phyloP scores from a whole-genome alignment of 306 rosid genomes.

The Echinosophora koreensis region DNA sequence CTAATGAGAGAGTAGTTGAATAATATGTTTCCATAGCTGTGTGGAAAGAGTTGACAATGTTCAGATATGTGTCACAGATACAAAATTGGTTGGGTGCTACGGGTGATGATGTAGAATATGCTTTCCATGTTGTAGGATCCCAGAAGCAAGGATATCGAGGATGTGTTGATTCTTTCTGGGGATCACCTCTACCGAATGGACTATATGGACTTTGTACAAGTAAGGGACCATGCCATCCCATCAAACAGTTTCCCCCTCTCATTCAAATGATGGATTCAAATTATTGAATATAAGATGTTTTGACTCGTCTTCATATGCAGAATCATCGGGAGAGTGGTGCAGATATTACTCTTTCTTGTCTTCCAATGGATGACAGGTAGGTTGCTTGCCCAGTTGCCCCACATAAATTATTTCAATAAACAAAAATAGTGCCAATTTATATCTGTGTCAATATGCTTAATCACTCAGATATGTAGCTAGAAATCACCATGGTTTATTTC shows the following conservation, averaged over 20 bases:
- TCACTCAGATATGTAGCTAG: neutral
- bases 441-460: neutral
- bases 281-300: slow-evolving; percentile 28
- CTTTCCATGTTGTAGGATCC: slow-evolving; percentile 65
- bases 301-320: slow-evolving; percentile 58
- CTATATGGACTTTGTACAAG: slow-evolving; percentile 92
- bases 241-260: slow-evolving; percentile 28
- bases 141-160: slow-evolving; percentile 85
- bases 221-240: slow-evolving; percentile 47
- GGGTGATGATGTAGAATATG: slow-evolving; percentile 25
- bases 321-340: slow-evolving; percentile 89
- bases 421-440: neutral
- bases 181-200: slow-evolving; percentile 96
- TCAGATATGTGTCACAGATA: neutral
- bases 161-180: slow-evolving; percentile 90
- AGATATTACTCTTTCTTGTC: slow-evolving; percentile 86
- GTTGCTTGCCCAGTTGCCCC: slow-evolving; percentile 19
- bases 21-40: neutral
- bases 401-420: slow-evolving; percentile 7
- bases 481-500: neutral
- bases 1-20: slow-evolving; percentile 13
- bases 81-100: slow-evolving; percentile 27
- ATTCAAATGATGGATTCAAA: slow-evolving; percentile 22
- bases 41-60: neutral
- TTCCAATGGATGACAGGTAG: slow-evolving; percentile 95